phyloP scores from a whole-genome alignment of 495 filamentous ascomycete species.

The Neurospora tetraspora region DNA sequence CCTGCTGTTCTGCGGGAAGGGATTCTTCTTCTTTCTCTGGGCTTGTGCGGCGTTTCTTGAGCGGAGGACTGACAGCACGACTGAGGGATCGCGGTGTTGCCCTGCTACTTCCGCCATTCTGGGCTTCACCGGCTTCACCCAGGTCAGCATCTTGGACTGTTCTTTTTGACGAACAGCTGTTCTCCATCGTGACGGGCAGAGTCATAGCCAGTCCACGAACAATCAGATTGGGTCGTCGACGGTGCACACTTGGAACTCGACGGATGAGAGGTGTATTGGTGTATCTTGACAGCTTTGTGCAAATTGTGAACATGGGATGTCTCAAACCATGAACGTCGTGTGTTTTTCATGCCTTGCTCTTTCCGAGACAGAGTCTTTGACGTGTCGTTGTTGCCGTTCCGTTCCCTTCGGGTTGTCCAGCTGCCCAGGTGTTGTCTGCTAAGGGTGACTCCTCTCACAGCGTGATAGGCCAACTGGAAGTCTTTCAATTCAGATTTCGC shows the following conservation, averaged over 20 bases:
- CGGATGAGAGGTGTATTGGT: background rate
- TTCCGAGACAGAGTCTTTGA: background rate
- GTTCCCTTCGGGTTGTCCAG: background rate
- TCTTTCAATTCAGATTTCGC: background rate
- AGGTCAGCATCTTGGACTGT: background rate
- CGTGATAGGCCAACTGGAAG: background rate
- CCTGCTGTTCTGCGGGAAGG: background rate
- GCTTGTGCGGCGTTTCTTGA: slow-evolving; percentile 20
- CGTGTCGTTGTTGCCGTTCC: background rate
- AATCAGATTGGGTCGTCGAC: background rate
- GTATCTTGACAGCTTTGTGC: background rate
- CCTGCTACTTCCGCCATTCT: background rate
- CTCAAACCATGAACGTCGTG: background rate
- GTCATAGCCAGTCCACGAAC: background rate
- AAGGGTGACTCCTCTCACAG: background rate
- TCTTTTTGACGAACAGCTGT: background rate
- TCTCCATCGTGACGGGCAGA: background rate
- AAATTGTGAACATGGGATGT: background rate
- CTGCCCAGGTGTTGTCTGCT: background rate
- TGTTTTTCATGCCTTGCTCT: background rate
- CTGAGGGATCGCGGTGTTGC: slow-evolving; percentile 20
- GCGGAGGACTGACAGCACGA: slow-evolving; percentile 32
- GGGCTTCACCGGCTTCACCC: background rate
- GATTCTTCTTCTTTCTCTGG: background rate
- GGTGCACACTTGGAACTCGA: background rate